These are phyloP conservation scores for Hypsizygus marmoreus DNA, from an alignment of 768 basidiomycete genomes.

Conservation along the genomic window DNA sequence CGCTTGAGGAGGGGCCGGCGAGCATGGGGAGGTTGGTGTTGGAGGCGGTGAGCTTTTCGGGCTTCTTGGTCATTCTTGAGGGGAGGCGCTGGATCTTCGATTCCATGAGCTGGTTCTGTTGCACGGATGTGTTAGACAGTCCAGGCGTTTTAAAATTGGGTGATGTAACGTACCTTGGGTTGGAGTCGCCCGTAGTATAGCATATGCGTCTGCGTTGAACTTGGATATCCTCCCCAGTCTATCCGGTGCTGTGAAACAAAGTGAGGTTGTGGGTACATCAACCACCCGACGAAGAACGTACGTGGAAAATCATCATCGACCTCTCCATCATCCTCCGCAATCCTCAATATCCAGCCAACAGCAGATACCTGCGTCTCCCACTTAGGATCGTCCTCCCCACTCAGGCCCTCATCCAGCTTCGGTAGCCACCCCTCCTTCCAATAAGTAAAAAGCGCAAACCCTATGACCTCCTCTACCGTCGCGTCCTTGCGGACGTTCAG, in stretches of 20 bases:
- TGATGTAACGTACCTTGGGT: slow-evolving; percentile 56
- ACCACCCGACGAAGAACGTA: slow-evolving; percentile 46
- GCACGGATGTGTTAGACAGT: slow-evolving; percentile 29
- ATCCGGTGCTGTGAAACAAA: slow-evolving; percentile 75
- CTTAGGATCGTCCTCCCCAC: slow-evolving; percentile 62
- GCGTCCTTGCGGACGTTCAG: slow-evolving; percentile 85
- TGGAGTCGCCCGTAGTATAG: slow-evolving; percentile 75
- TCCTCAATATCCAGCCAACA: slow-evolving; percentile 88
- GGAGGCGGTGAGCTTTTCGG: slow-evolving; percentile 48
- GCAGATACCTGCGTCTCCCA: slow-evolving; percentile 64
- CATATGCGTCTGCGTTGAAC: slow-evolving; percentile 90
- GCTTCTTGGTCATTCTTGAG: slow-evolving; percentile 68
- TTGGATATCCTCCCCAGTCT: slow-evolving; percentile 81
- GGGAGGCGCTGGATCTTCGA: slow-evolving; percentile 81
- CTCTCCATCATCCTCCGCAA: slow-evolving; percentile 96
- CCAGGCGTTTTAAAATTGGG: slow-evolving; percentile 4
- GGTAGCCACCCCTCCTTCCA: slow-evolving; percentile 89
- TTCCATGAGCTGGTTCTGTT: slow-evolving; percentile 82
- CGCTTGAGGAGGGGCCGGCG: slow-evolving; percentile 43
- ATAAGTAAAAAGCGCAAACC: slow-evolving; percentile 89
- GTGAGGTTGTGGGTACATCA: slow-evolving; percentile 5
- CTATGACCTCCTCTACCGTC: slow-evolving; percentile 93
- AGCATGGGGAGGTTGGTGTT: slow-evolving; percentile 39
- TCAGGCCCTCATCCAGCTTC: slow-evolving; percentile 67
- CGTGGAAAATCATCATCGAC: slow-evolving; percentile 99